Evolutionary conservation across 352 stramenopile genomes (phyloP), one percentile per base, ranked within the genome.

Genomic region (Nothophytophthora sp.): DNA sequence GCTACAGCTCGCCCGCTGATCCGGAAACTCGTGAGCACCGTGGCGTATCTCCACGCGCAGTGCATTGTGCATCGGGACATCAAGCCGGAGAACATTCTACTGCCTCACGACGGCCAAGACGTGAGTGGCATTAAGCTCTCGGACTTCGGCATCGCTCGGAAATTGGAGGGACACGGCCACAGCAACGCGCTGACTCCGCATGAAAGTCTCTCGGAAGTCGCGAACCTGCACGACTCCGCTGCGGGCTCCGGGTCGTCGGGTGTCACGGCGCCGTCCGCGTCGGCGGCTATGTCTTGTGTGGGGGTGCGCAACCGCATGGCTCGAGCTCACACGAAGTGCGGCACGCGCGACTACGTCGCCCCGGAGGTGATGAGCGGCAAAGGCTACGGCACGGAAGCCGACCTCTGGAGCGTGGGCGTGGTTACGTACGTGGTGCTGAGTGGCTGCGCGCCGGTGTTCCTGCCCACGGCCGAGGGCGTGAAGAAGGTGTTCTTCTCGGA

Each of bases 381-480:
- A 50, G 86, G 86, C 22, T 98, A 98, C 58, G 92, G 96, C 66
- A 88, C 92, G 22, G 91, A 96, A 40, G 94, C 92, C 6, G 95
- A 98, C 55, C 88, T 97, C 56, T 98, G 90, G 90, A 97, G 86
- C 55, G 80, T 97, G 15, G 92, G 92, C 25, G 90, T 96, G 12
- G 93, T 98, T 25, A 88, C 92, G 20, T 97, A 92, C 48, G 84
- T 97, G 33, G 60, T 97, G 23, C 59, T 97, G 15, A 94, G 72
- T 22, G 93, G 86, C 8, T 91, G 68, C 34, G 83, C 83, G 22
- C 83, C 83, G 0, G 77, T 90, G 56, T 93, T 91, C 44, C 51
- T 90, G 13, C 80, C 80, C 1, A 67, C 73, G 0, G 54, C 56
- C 2, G 75, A 90, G 12, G 81, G 79, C 24, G 80, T 79, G 27